These are phyloP conservation scores for Dendrocalamus sinicus DNA, from an alignment of 176 grass and related monocot genomes.

Conservation along the genomic window DNA sequence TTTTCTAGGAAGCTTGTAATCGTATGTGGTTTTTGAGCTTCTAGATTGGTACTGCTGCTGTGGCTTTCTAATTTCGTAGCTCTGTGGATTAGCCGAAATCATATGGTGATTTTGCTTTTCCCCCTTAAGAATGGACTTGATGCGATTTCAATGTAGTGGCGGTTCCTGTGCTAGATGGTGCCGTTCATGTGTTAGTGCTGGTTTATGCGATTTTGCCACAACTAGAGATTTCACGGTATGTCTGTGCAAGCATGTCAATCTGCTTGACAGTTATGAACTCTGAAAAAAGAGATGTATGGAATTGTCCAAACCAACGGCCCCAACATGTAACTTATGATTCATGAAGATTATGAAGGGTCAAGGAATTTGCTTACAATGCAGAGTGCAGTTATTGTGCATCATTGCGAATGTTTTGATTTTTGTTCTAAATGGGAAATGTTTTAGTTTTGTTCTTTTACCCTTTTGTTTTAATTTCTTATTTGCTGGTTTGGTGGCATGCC, in stretches of 20 bases:
- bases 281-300: not conserved
- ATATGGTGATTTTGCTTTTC: not conserved
- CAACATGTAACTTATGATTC: not conserved
- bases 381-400: not conserved
- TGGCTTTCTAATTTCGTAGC: not conserved
- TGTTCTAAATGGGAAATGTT: not conserved
- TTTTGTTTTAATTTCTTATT: not conserved
- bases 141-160: not conserved
- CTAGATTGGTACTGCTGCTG: not conserved
- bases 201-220: not conserved
- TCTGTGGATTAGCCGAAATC: not conserved
- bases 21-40: not conserved
- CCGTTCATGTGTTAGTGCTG: no score
- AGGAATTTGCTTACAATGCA: not conserved
- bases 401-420: not conserved
- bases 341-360: not conserved
- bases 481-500: constrained; percentile 15
- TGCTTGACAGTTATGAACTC: not conserved
- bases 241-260: not conserved
- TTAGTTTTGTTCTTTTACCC: not conserved
- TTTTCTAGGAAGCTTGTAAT: not conserved
- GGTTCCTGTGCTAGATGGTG: not conserved
- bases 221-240: not conserved
- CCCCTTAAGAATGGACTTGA: not conserved
- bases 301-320: no score